These are phyloP conservation scores for Hanseniaspora sp. DNA, from an alignment of 1,139 yeast genomes.

Conservation along the genomic window DNA sequence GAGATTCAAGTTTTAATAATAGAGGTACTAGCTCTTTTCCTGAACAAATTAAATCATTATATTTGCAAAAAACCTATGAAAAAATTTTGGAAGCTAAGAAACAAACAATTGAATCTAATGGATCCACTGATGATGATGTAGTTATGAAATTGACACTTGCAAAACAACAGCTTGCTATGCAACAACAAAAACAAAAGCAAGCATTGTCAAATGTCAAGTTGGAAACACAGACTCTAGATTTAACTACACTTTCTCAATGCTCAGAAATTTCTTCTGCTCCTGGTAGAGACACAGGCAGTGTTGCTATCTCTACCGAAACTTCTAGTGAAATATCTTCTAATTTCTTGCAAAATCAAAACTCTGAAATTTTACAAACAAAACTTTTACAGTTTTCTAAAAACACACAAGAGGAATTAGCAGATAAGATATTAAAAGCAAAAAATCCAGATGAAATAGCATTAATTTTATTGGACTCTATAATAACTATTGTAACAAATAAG, in stretches of 20 bases:
- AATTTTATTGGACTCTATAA: background rate
- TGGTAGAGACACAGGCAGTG: background rate
- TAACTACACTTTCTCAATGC: background rate
- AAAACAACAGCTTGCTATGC: background rate
- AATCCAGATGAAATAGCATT: background rate
- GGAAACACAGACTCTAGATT: background rate
- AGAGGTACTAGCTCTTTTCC: constrained; percentile 15
- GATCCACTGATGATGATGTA: background rate
- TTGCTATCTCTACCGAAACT: background rate
- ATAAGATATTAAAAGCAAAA: background rate
- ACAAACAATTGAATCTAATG: background rate
- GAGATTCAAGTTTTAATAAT: constrained; percentile 16
- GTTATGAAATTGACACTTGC: constrained; percentile 2
- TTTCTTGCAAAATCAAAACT: too few species aligned
- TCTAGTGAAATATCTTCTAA: background rate
- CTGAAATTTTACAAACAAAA: background rate
- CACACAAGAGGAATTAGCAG: background rate
- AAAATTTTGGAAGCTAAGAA: constrained; percentile 13
- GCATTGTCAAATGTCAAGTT: background rate
- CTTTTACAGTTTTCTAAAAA: background rate
- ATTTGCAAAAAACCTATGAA: constrained; percentile 15
- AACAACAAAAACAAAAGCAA: background rate
- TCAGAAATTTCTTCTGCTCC: background rate
- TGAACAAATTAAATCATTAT: constrained; percentile 8
- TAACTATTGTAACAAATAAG: background rate